Evolutionary conservation across 176 grass and related monocot genomes (phyloP), one percentile per base, ranked within the genome.

Genomic region (Miscanthus lutarioriparius): DNA sequence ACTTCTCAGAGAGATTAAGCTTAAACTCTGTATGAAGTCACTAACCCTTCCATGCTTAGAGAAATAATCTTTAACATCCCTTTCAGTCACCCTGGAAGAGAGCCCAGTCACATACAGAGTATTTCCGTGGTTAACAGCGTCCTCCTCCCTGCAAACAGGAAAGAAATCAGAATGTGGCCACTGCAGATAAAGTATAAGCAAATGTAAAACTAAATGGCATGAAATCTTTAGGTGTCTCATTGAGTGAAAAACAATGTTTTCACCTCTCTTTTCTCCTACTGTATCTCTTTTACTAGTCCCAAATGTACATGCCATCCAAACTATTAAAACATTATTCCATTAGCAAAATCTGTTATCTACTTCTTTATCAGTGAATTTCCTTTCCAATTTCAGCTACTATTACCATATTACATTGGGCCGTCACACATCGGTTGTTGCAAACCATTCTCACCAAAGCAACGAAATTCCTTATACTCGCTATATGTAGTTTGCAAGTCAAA

Each of bases 101-200:
- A 95, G 90, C 25, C 93, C 88, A 63, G 87, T 92, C 43, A 90
- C 80, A 83, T 92, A 95, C 54, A 92, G 83, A 84, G 93, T 90
- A 88, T 92, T 95, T 78, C 93, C 90, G 83, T 1, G 41, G 83
- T 92, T 95, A 78, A 74, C 56, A 64, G 86, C 66, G 12, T 82
- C 93, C 77, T 25, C 74, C 61, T 87, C 89, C 80, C 90, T 88
- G 71, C 44, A 43, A 56, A 36, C 47, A 81, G 28, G 14, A 71
- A 75, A 10, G n/a, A 14, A 66, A 26, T 67, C 87, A 86, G 7
- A 30, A 64, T 64, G 16, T 28, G 10, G 1, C 68, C 14, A 41
- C 54, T 39, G 28, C 63, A 67, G 23, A 67, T 33, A 63, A 44
- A 70, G 27, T 81, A 44, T 45, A 47, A 17, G n/a, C 54, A 23